phyloP scores from a whole-genome alignment of 441 rosid genomes.

The Croton setiger region DNA sequence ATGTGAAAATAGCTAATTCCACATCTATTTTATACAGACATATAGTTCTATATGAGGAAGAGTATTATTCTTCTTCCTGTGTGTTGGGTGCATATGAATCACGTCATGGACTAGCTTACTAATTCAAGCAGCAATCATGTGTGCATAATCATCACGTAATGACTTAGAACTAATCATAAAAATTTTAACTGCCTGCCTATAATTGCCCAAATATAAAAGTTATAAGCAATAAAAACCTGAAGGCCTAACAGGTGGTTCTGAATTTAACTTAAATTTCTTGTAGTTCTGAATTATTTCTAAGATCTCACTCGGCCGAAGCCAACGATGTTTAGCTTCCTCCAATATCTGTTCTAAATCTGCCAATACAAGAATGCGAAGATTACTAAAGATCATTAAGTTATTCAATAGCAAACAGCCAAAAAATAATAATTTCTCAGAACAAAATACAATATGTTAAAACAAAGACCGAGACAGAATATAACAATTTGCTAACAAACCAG shows the following conservation, averaged over 20 bases:
- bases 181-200: neutral
- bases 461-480: neutral
- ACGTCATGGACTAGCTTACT: too few species aligned
- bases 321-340: conserved; percentile 53
- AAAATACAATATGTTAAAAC: too few species aligned
- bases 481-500: too few species aligned
- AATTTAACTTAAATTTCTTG: conserved; percentile 34
- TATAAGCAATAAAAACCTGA: conserved; percentile 35
- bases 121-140: too few species aligned
- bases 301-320: conserved; percentile 73
- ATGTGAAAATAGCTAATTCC: neutral
- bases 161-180: neutral
- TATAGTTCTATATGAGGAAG: too few species aligned
- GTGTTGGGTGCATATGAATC: too few species aligned
- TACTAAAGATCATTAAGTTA: neutral
- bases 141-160: too few species aligned
- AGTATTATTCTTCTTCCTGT: too few species aligned
- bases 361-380: conserved; percentile 10
- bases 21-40: neutral
- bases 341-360: conserved; percentile 50
- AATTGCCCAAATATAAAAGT: neutral
- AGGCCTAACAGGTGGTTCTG: conserved; percentile 47
- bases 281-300: conserved; percentile 51
- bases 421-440: neutral
- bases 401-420: neutral